Base-by-base conservation (phyloP, 1,284 basidiomycete genomes). In the Filobasidium uniguttulatum region DNA sequence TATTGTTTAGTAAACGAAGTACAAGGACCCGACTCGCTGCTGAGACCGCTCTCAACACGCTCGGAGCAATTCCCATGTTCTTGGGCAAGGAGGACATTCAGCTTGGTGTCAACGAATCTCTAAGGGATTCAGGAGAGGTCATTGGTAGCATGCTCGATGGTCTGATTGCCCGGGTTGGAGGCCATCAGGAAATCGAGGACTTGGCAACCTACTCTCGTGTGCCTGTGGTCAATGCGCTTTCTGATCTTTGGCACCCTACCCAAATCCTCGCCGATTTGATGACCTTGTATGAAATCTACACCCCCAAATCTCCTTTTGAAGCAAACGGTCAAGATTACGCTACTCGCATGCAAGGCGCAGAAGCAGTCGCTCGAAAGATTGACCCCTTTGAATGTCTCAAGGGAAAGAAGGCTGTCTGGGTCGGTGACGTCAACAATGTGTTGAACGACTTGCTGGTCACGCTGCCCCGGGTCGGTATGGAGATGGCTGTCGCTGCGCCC, bases 361-460 rank as follows among this genome's bases (percentile, higher is more conserved):
- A n/a, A n/a, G 26, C 20, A 22, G n/a, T 33, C 15, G 38, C 37
- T 23, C 26, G n/a, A 31, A 28, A 41, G 44, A 52, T 60, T n/a
- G 56, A 64, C 57, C 56, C 62, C 3, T 43, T 61, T 35, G 57
- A 49, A 5, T 44, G 49, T 3, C 52, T 71, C 40, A 56, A 64
- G 48, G 69, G 68, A 35, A 74, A 94, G 54, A 94, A 88, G 4
- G 72, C 94, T 40, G 83, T 91, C 3, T 98, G 91, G 71, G 79
- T 98, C 47, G 94, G 93, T 6, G 94, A 98, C 71, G 83, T 83
- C 29, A 88, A 91, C 56, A 98, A 98, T 66, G 89, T 98, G 48
- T 75, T 94, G 52, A 89, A 97, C 69, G 93, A 98, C 68, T 91
- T 98, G 83, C 80, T 97, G 31, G 93, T 96, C 49, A 80, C 87